Conservation (phyloP, 495 filamentous ascomycete genomes). For the Podospora tetraspora region DNA sequence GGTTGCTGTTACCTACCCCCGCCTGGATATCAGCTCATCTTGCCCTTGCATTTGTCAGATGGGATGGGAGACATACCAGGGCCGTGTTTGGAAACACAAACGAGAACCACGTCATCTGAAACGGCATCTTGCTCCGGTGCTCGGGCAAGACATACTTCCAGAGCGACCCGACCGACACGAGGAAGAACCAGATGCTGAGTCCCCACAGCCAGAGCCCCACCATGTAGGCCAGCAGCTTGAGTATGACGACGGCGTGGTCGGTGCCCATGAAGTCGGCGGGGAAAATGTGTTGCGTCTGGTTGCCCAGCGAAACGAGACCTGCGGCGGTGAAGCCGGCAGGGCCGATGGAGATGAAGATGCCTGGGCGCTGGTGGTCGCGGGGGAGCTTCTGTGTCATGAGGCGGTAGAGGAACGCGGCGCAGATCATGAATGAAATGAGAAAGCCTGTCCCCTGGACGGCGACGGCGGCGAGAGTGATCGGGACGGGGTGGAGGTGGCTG, state of each 20-base stretch:
- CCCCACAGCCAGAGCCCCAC: conserved; percentile 79
- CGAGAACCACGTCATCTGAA: conserved; percentile 84
- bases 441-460: conserved; percentile 81
- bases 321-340: conserved; percentile 75
- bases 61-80: conserved; percentile 30
- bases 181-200: conserved; percentile 80
- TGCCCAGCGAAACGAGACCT: conserved; percentile 51
- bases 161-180: conserved; percentile 70
- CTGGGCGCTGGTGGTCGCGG: conserved; percentile 66
- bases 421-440: conserved; percentile 79
- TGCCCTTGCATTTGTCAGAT: neutral
- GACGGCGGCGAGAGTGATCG: conserved; percentile 65
- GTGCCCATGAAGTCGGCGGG: conserved; percentile 36
- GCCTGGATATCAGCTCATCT: neutral
- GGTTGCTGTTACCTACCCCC: conserved; percentile 54
- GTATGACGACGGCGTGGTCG: conserved; percentile 32
- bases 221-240: conserved; percentile 39
- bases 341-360: conserved; percentile 80
- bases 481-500: conserved; percentile 45
- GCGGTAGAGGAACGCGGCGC: conserved; percentile 78
- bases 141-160: conserved; percentile 59
- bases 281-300: conserved; percentile 34
- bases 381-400: conserved; percentile 91
- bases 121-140: conserved; percentile 52
- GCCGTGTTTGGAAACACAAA: conserved; percentile 87